These are phyloP conservation scores for Silene vulgaris DNA, from an alignment of 179 eudicot species.

Conservation along the genomic window DNA sequence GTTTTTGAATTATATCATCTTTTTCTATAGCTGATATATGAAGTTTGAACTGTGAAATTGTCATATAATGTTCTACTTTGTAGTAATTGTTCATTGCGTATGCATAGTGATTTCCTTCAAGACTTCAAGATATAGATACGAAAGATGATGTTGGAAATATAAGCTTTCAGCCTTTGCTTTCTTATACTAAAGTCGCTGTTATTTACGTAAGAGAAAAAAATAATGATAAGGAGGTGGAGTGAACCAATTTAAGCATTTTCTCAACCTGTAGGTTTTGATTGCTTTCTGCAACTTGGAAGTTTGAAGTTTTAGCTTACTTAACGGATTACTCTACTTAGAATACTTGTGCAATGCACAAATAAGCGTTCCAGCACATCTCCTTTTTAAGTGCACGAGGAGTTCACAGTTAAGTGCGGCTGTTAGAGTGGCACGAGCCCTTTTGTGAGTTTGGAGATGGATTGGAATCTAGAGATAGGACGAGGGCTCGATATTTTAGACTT, in stretches of 20 bases:
- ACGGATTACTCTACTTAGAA: neutral
- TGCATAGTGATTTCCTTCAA: neutral
- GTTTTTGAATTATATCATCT: neutral
- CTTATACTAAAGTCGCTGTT: neutral
- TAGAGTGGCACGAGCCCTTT: no score
- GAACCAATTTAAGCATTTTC: neutral
- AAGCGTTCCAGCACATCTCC: neutral
- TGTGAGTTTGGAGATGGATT: no score
- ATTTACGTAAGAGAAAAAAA: neutral
- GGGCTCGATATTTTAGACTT: no score
- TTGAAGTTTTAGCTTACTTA: neutral
- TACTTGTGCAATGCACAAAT: neutral
- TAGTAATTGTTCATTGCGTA: neutral
- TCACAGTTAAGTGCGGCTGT: no score
- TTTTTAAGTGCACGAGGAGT: no score
- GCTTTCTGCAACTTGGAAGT: neutral
- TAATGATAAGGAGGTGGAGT: neutral
- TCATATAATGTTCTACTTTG: neutral
- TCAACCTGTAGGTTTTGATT: neutral
- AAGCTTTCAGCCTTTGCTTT: neutral
- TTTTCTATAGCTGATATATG: neutral
- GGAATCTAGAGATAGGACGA: no score
- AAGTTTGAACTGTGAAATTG: neutral
- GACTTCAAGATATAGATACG: neutral
- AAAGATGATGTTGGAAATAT: neutral